Evolutionary conservation across 2,329 filamentous ascomycete species (phyloP), one percentile per base, ranked within the genome.

Genomic region (Trichoderma hamatum): DNA sequence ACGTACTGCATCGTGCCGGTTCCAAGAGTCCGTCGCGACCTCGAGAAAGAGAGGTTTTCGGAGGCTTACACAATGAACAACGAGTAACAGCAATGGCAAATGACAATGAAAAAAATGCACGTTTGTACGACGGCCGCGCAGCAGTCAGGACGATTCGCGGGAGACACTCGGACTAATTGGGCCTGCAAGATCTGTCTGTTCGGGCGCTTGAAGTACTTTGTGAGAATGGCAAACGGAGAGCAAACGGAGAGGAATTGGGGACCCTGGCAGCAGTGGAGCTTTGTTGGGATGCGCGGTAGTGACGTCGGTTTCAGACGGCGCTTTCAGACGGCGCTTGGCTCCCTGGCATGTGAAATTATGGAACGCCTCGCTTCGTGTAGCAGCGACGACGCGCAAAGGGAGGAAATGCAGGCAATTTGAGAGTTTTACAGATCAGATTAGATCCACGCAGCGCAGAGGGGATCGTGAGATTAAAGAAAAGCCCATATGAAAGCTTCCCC

Each of bases 1-100:
- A 98, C 94, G 92, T 98, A 98, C 86, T 98, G 94, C 96, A 98
- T 98, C 72, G 80, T 84, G 77, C 75, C 55, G 21, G n/a, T 24
- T 34, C 10, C 26, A 56, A 24, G 73, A 71, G 71, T 43, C 46
- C 55, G 32, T 61, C 49, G 13, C 59, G 16, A 24, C 59, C 39
- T 55, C 26, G 30, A 19, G 46, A 49, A 5, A 11, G 46, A 46
- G 43, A 24, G 5, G 28, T 56, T 54, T 43, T 43, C 6, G 39
- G 39, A 16, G 30, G 28, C 28, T 56, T 56, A 56, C 54, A 56
- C 54, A 24, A 24, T 49, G 19, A 24, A 21, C 10, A 49, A 24
- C 21, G 46, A n/a, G 46, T 28, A 32, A 32, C 28, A 34, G 54
- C 21, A 59, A 34, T 24, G 32, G 54, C 54, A 43, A 28, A 28